Evolutionary conservation across 164 flowering plant species (phyloP), one percentile per base, ranked within the genome.

Genomic region (Paratinospora sagittata): DNA sequence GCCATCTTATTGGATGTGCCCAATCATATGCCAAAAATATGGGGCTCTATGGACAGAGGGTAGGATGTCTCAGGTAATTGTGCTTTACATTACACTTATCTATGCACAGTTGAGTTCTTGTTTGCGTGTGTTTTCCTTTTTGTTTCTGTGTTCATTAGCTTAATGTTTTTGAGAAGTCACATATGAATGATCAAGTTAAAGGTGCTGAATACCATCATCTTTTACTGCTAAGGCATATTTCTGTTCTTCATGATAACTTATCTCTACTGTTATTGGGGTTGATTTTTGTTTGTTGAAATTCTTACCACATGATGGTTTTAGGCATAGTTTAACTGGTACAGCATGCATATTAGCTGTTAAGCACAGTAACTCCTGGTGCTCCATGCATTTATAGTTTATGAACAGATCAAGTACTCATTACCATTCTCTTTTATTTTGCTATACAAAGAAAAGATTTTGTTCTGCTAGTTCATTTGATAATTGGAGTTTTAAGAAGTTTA

Each of bases 41-140:
- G 98, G 98, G 98, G 49, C 97, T 92, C 60, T 92, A 95, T 84
- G 98, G 98, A 65, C 97, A 95, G 82, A 86, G 98, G 78, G 96
- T 89, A 13, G 98, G 98, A 68, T 92, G 97, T 76, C 93, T 94
- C 43, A 93, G 98, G 80, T 72, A 68, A 33, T 39, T 66, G 2
- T 37, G 2, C 13, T 10, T 1, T 12, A 37, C 19, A 27, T 58
- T 47, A 8, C 16, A 6, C 30, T 45, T 27, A 26, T 65, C 30
- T 69, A 17, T 52, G 39, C 30, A 4, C 9, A 12, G 1, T 12
- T 49, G 57, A 49, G 63, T 23, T 60, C 27, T 9, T 13, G 23
- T 23, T 60, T 10, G n/a, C n/a, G n/a, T 60, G 0, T 60, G 10
- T 21, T 21, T 7, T 23, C 24, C 9, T 23, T 19, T 21, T 58